Conservation (phyloP, 2,329 filamentous ascomycete genomes). For the Pseudogymnoascus sp. region DNA sequence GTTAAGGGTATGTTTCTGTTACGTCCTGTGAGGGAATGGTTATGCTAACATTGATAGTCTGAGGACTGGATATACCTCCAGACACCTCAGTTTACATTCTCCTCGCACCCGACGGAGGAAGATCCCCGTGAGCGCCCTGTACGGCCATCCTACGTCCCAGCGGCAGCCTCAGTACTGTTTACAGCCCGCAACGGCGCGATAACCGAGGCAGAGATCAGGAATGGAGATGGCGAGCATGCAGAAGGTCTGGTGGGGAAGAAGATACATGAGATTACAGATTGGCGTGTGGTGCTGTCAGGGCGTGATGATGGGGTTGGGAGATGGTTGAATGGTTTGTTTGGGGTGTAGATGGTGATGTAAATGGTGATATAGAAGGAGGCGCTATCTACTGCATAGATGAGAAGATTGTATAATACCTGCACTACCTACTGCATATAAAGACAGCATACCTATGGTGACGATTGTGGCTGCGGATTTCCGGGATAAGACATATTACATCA, state of each 20-base stretch:
- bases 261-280: slow-evolving; percentile 42
- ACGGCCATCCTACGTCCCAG: slow-evolving; percentile 40
- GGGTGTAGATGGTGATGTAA: not conserved
- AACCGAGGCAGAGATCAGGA: slow-evolving; percentile 12
- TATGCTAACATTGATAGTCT: slow-evolving; percentile 38
- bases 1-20: slow-evolving; percentile 41
- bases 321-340: slow-evolving; percentile 2
- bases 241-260: slow-evolving; percentile 24
- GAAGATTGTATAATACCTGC: not conserved
- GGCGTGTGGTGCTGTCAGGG: slow-evolving; percentile 21
- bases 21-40: not conserved
- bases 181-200: slow-evolving; percentile 21
- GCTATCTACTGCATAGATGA: not conserved
- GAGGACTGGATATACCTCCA: slow-evolving; percentile 73
- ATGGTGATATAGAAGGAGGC: not conserved
- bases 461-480: no score
- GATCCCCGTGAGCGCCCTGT: slow-evolving; percentile 43
- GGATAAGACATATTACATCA: no score
- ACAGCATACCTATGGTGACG: no score
- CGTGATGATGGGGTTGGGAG: not conserved
- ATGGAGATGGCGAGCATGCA: not conserved
- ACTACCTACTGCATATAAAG: not conserved
- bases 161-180: slow-evolving; percentile 30
- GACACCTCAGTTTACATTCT: slow-evolving; percentile 75
- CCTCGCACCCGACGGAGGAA: slow-evolving; percentile 49